A percentile compares a stretch with the other conserved stretches of the same genome.
phyloP scores from a whole-genome alignment of 2,329 filamentous ascomycete genomes.

The Monosporascus sp. region DNA sequence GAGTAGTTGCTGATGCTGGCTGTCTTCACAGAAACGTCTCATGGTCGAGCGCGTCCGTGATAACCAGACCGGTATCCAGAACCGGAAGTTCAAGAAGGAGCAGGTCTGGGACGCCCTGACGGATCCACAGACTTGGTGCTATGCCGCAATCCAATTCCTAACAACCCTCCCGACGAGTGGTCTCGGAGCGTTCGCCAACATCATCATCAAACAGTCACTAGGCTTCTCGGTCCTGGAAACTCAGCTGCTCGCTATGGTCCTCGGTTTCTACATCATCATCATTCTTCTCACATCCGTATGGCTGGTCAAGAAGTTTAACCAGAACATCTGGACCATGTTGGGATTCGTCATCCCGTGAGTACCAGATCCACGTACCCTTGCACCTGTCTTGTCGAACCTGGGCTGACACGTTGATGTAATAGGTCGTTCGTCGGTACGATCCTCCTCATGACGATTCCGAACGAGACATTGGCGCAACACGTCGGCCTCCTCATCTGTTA shows the following conservation, averaged over 20 bases:
- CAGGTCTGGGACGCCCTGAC: slow-evolving; percentile 46
- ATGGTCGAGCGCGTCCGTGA: slow-evolving; percentile 56
- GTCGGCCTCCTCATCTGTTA: slow-evolving; percentile 66
- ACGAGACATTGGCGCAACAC: slow-evolving; percentile 51
- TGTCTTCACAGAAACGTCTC: slow-evolving; percentile 41
- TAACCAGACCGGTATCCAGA: slow-evolving; percentile 59
- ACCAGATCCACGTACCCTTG: background rate
- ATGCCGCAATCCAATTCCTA: slow-evolving; percentile 60
- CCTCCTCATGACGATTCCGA: slow-evolving; percentile 63
- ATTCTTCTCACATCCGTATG: slow-evolving; percentile 61
- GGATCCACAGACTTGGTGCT: slow-evolving; percentile 64
- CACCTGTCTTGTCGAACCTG: background rate
- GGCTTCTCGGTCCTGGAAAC: slow-evolving; percentile 62
- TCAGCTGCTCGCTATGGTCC: slow-evolving; percentile 69
- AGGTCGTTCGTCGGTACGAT: slow-evolving; percentile 67
- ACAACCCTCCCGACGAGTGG: slow-evolving; percentile 70
- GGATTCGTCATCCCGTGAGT: slow-evolving; percentile 60
- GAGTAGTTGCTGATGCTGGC: background rate
- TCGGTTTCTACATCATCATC: slow-evolving; percentile 68
- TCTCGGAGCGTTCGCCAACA: slow-evolving; percentile 66
- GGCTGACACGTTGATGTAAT: background rate
- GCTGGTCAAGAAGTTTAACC: slow-evolving; percentile 62
- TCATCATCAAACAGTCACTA: slow-evolving; percentile 63
- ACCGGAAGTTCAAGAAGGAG: slow-evolving; percentile 40
- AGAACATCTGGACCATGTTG: slow-evolving; percentile 64